Evolutionary conservation across 768 basidiomycete species (phyloP), one percentile per base, ranked within the genome.

Genomic region (Fistulinella prunicolor): DNA sequence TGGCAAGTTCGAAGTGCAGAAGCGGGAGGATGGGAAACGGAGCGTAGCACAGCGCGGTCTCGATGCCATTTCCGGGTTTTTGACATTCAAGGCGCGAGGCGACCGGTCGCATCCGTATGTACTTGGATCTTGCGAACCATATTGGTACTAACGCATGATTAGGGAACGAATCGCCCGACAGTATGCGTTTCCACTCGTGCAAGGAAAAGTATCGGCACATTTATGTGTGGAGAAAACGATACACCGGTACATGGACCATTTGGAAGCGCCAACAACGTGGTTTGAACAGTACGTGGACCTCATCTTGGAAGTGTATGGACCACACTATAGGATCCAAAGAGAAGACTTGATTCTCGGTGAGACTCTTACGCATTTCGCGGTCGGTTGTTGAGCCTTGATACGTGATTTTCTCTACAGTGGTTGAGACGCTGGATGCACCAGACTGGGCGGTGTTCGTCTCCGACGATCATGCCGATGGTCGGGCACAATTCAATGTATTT

Each of bases 381-480:
- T 34, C 8, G 16, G n/a, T 43, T 44, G 12, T 24, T 17, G 19
- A 28, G 32, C 30, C 4, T 10, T 47, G 9, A 32, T 22, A 21
- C 14, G 6, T 19, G n/a, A 32, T 38, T 26, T 46, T 51, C 9
- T 29, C 17, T 35, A 9, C 39, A 79, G 79, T 89, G 20, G 79
- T 90, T 26, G 89, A 89, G 4, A 76, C 84, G 0, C 71, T 93
- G 4, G 78, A 80, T 39, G 77, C 89, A 7, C 75, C 80, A 0
- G 83, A 86, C 47, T 86, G 87, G 65, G 89, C 81, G 0, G 66
- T 88, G 21, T 83, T 89, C 53, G 87, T 90, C 30, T 85, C 85
- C 56, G 84, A 89, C 49, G 72, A 72, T 49, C 85, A 88, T 65
- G 78, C 75, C 2, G 77, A 83, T 54, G 76, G 81, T 4, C 57